Evolutionary conservation across 2,329 filamentous ascomycete species (phyloP), one percentile per base, ranked within the genome.

Genomic region (Penicillium sclerotigenum): DNA sequence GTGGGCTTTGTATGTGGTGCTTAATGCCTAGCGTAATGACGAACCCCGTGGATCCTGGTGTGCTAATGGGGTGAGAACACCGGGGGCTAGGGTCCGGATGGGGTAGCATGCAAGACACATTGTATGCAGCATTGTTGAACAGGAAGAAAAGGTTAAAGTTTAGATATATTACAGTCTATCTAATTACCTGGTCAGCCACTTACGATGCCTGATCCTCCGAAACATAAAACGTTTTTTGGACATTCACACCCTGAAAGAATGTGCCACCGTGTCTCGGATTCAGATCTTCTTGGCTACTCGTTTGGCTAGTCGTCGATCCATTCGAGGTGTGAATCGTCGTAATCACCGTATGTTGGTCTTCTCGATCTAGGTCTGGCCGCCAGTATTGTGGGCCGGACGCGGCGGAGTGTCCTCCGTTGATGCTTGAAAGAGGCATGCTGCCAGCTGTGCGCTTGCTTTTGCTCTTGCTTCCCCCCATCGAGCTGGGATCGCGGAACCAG

Each of bases 211-310:
- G 61, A 58, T 64, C 63, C 11, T 64, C 65, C 24, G 69, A 70
- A 47, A 73, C 67, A 45, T 65, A 60, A 37, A 73, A 72, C 6
- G 69, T 67, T 56, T 71, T 73, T 36, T 73, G 70, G 24, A 72
- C 68, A 61, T 67, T 72, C 31, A 73, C 70, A 1, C 68, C 71
- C 13, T 51, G 49, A 31, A 62, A 60, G 28, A 64, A 61, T 1
- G 66, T 62, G 7, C 60, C 59, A 8, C 58, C 38, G 22, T 60
- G 59, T 18, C 58, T 64, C 8, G 71, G 69, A 55, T 72, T 68
- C 29, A 72, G 56, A 40, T 70, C 61, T 55, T 72, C 70, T 55
- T 72, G 70, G 43, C 71, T 72, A 55, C 69, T 72, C 20, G 63
- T 63, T 24, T 57, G 64, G 52, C 69, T 71, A 9, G 57, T 64